A percentile compares a stretch with the other conserved stretches of the same genome.
phyloP scores from a whole-genome alignment of 2,329 filamentous ascomycete species.

The Apiospora koreana region DNA sequence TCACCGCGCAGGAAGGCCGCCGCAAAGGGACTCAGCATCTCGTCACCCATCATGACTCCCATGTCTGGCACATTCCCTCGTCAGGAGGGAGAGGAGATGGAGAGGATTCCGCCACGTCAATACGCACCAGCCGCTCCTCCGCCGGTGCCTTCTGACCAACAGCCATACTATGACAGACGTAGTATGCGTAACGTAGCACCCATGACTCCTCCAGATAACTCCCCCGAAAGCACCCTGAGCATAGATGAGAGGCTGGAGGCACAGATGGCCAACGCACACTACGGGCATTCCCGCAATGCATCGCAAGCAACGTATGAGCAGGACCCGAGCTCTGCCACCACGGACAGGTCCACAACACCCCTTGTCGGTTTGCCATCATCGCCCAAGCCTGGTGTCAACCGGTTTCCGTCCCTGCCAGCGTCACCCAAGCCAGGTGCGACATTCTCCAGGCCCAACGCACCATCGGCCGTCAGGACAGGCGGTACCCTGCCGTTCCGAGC shows the following conservation, averaged over 20 bases:
- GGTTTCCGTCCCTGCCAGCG: slow-evolving; percentile 36
- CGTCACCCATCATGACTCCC: slow-evolving; percentile 66
- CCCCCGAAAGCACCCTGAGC: slow-evolving; percentile 49
- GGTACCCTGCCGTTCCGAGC: slow-evolving; percentile 61
- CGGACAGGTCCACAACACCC: slow-evolving; percentile 51
- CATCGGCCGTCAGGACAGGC: slow-evolving; percentile 57
- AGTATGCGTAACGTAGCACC: slow-evolving; percentile 40
- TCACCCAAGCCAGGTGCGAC: slow-evolving; percentile 36
- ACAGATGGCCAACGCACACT: slow-evolving; percentile 33
- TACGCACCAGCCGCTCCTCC: slow-evolving; percentile 60
- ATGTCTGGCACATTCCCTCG: slow-evolving; percentile 60
- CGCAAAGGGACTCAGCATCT: slow-evolving; percentile 57
- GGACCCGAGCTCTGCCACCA: slow-evolving; percentile 54
- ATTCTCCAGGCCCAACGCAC: slow-evolving; percentile 46
- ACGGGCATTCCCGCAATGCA: slow-evolving; percentile 35
- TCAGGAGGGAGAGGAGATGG: slow-evolving; percentile 58
- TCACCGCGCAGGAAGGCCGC: slow-evolving; percentile 57
- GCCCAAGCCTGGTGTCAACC: slow-evolving; percentile 39
- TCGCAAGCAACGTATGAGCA: slow-evolving; percentile 42
- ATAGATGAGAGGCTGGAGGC: slow-evolving; percentile 58
- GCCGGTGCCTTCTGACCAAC: slow-evolving; percentile 52
- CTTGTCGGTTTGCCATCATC: slow-evolving; percentile 53
- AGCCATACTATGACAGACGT: slow-evolving; percentile 36
- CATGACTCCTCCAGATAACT: slow-evolving; percentile 46
- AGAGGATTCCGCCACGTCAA: slow-evolving; percentile 56